These are phyloP conservation scores for Pseudomonodictys pantanalensis DNA, from an alignment of 495 filamentous ascomycete genomes.

Conservation along the genomic window DNA sequence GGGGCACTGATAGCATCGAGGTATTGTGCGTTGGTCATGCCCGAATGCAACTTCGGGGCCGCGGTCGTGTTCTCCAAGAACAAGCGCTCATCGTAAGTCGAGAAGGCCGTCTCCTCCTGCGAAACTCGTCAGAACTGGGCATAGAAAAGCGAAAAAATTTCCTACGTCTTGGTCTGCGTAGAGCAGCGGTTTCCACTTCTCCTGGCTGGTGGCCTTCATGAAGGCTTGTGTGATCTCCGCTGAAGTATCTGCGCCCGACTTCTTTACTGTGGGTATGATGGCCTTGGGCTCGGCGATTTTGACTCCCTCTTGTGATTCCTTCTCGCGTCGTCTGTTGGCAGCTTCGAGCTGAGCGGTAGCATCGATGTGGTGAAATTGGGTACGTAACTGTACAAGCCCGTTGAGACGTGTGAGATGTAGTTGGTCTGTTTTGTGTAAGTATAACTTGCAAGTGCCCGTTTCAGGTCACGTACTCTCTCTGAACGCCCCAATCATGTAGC, in stretches of 20 bases:
- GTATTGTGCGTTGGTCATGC: slow-evolving; percentile 57
- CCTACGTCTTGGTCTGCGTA: slow-evolving; percentile 69
- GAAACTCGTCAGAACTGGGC: slow-evolving; percentile 27
- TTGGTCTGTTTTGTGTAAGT: slow-evolving; percentile 49
- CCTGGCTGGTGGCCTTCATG: slow-evolving; percentile 33
- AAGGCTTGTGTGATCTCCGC: slow-evolving; percentile 11
- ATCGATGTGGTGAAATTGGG: slow-evolving; percentile 74
- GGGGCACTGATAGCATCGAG: slow-evolving; percentile 65
- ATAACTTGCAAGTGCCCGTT: neutral
- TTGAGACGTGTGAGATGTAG: slow-evolving; percentile 66
- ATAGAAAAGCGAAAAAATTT: neutral
- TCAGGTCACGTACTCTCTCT: slow-evolving; percentile 51
- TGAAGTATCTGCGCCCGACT: slow-evolving; percentile 52
- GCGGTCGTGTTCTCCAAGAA: slow-evolving; percentile 53
- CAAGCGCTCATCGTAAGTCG: slow-evolving; percentile 57
- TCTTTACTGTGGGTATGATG: slow-evolving; percentile 66
- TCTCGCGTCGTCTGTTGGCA: slow-evolving; percentile 37
- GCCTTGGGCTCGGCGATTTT: slow-evolving; percentile 49
- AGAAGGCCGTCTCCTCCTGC: slow-evolving; percentile 61
- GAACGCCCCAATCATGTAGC: slow-evolving; percentile 73
- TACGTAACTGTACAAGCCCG: slow-evolving; percentile 68
- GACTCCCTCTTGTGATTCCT: slow-evolving; percentile 44
- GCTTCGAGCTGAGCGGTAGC: slow-evolving; percentile 55
- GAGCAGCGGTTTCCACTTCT: slow-evolving; percentile 61
- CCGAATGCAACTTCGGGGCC: slow-evolving; percentile 51